A percentile compares a stretch with the other conserved stretches of the same genome.
Conservation (phyloP, 1,284 basidiomycete genomes). For the Malassezia japonica region DNA sequence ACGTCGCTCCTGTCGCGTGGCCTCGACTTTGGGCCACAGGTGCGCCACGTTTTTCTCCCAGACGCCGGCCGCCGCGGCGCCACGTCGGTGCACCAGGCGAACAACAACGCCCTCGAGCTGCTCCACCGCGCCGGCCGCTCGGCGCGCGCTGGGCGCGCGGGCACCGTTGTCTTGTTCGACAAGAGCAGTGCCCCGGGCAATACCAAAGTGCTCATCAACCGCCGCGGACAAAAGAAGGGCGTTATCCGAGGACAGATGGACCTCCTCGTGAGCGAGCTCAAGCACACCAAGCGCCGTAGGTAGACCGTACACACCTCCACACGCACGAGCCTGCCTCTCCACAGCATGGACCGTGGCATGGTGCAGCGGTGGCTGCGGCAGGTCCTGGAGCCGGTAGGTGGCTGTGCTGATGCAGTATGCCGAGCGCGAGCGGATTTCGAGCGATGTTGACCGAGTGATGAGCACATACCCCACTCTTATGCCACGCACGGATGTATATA, state of each 20-base stretch:
- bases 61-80: constrained; percentile 15
- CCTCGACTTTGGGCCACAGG: constrained; percentile 64
- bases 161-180: constrained; percentile 52
- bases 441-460: constrained; percentile 63
- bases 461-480: constrained; percentile 59
- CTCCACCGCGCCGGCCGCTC: constrained; percentile 60
- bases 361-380: constrained; percentile 41
- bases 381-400: constrained; percentile 27
- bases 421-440: constrained; percentile 55
- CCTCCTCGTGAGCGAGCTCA: constrained; percentile 11
- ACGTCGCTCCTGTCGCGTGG: constrained; percentile 84
- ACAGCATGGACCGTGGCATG: constrained; percentile 37
- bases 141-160: constrained; percentile 61
- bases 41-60: constrained; percentile 22
- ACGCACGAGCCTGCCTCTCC: not conserved
- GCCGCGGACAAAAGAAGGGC: constrained; percentile 13
- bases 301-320: no score
- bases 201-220: constrained; percentile 17
- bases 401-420: constrained; percentile 54
- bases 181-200: constrained; percentile 16
- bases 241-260: constrained; percentile 18
- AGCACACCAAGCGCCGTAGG: not conserved
- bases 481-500: constrained; percentile 87
- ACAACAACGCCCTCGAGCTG: constrained; percentile 79
- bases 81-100: constrained; percentile 64